Evolutionary conservation across 1,139 yeast species (phyloP), one percentile per base, ranked within the genome.

Genomic region (Taphrina populina): DNA sequence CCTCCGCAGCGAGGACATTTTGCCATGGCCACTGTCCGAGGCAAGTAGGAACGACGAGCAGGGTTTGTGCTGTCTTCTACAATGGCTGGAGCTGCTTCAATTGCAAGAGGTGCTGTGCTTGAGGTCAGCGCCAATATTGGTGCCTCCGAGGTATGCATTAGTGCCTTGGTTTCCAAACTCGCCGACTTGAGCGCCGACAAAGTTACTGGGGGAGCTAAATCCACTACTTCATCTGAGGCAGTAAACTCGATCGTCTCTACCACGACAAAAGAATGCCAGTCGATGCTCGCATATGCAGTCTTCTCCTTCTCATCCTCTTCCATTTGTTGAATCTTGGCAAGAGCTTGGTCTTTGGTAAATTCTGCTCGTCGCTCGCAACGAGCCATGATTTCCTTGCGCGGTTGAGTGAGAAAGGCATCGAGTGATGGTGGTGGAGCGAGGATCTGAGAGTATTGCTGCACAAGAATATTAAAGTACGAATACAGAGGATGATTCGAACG

Each of bases 191-290:
- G 71, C 37, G 82, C 84, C 4, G 79, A 75, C 59, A 81, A 66
- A n/a, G 75, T 71, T 57, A 83, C 65, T 0, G 96, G 92, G 1
- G 73, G 68, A 1, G 84, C 80, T 57, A 84, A 70, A 53, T 80
- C 84, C 6, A 78, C 76, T 13, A 77, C 81, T 56, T 76, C 74
- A 66, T 87, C 95, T 0, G 81, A 73, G 1, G 80, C 82, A 34
- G 80, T 81, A 64, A 88, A 84, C 54, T 77, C 79, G 10, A 88
- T 74, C 1, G 83, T 80, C 49, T 83, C 88, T 2, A 85, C 84
- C 15, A 88, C 73, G 1, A 76, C 73, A 65, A 88, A 88, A 60
- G 85, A 87, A 60, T 83, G 83, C 98, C 98, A 92, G 68, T 90
- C 90, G 23, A 88, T 83, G 27, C 84, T 79, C 0, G 94, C 90